Evolutionary conservation across 805 yeast species (phyloP), one percentile per base, ranked within the genome.

Genomic region (Yamadazyma sp.): DNA sequence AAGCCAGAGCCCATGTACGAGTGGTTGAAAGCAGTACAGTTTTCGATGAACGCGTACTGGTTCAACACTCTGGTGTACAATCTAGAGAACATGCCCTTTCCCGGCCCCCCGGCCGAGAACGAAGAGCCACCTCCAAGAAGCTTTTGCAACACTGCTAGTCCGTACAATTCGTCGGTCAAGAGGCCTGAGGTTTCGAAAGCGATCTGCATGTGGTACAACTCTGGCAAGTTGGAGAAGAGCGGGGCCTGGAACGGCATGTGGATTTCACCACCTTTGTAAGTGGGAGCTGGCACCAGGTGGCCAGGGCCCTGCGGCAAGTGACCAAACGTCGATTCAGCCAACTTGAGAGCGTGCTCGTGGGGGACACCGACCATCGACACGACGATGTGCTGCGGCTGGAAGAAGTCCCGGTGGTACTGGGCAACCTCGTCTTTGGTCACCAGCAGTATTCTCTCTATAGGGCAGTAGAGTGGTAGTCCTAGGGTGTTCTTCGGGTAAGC

Each of bases 101-200:
- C 99, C 12, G 99, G 99, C 0, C 99, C 99, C 48, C 99, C 99
- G 7, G 99, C 98, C 13, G 95, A 82, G 56, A 93, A 93, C 1
- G 98, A 89, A 4, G 96, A 95, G 40, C 98, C 99, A 24, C 98
- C 97, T 28, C 99, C 99, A 10, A 93, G 67, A 15, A 91, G 69
- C 42, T 90, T 87, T 58, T 93, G 98, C 41, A 93, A 70, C 1
- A 89, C 80, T 2, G 98, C 96, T 26, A 89, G 67, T 1, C 95
- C 95, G 54, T 93, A 93, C 29, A 90, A 79, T 51, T 93, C 97
- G 13, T 86, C 87, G 55, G 84, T 82, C 35, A 78, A 75, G 21
- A 89, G 82, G 1, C 96, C 83, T 2, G 84, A 70, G 16, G 97
- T 95, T 59, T 93, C 91, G 57, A 85, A 93, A 1, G 84, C 95